Conservation (phyloP, 2,329 filamentous ascomycete species). For the Parascedosporium putredinis region DNA sequence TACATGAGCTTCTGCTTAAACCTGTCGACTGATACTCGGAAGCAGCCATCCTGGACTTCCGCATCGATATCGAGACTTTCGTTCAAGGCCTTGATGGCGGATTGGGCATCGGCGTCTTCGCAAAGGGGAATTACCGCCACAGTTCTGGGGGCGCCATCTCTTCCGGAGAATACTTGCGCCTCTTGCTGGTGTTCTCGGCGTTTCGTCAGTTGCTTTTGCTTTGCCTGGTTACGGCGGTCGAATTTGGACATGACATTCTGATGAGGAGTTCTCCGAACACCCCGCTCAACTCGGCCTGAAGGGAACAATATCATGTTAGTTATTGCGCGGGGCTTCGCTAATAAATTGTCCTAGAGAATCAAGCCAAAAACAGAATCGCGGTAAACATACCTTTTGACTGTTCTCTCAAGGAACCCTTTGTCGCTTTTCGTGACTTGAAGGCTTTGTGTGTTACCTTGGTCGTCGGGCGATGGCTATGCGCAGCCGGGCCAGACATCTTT, state of each 20-base stretch:
- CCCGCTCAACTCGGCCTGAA: slow-evolving; percentile 73
- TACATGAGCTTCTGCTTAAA: slow-evolving; percentile 96
- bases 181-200: slow-evolving; percentile 73
- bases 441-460: slow-evolving; percentile 82
- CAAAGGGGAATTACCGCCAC: slow-evolving; percentile 83
- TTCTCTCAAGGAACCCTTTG: slow-evolving; percentile 79
- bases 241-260: slow-evolving; percentile 98
- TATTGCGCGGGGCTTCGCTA: background rate
- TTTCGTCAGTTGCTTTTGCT: slow-evolving; percentile 78
- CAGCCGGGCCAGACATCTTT: slow-evolving; percentile 57
- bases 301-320: background rate
- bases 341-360: too few relatives aligned
- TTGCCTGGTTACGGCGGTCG: slow-evolving; percentile 87
- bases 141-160: slow-evolving; percentile 76
- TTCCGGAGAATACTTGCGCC: slow-evolving; percentile 72
- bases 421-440: slow-evolving; percentile 86
- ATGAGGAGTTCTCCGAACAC: slow-evolving; percentile 75
- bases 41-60: slow-evolving; percentile 47
- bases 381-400: slow-evolving; percentile 65
- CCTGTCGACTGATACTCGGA: slow-evolving; percentile 65
- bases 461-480: slow-evolving; percentile 85
- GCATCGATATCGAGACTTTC: slow-evolving; percentile 67
- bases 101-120: slow-evolving; percentile 54
- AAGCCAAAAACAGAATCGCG: too few relatives aligned
- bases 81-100: slow-evolving; percentile 62